Percentiles rank a stretch among this genome's conserved stretches.
phyloP scores from a whole-genome alignment of 257 asterid genomes.

The Solanum boliviense region DNA sequence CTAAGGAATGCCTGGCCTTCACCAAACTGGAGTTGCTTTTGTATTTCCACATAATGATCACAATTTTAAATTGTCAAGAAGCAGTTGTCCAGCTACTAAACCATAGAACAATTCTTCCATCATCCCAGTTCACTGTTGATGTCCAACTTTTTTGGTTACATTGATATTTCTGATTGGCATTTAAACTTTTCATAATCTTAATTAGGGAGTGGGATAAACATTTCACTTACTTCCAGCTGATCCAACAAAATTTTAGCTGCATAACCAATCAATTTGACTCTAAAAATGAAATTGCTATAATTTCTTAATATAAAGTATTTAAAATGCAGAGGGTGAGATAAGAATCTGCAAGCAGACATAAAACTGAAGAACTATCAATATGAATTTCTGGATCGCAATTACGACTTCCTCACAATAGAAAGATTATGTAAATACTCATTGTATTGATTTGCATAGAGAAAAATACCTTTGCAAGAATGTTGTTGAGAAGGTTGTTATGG shows the following conservation, averaged over 20 bases:
- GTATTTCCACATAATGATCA: background rate
- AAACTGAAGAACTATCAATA: background rate
- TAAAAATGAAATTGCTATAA: background rate
- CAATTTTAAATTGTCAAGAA: background rate
- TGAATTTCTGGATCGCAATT: background rate
- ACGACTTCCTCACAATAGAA: background rate
- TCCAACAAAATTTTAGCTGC: background rate
- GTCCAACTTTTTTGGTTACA: background rate
- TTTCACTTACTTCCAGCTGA: background rate
- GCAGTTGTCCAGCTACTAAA: background rate
- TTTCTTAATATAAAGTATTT: background rate
- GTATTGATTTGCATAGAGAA: background rate
- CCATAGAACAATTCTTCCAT: background rate
- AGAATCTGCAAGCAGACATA: background rate
- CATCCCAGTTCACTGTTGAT: background rate
- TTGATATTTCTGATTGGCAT: background rate
- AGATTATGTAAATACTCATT: background rate
- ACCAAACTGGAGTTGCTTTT: background rate
- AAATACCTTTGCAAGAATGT: slow-evolving; percentile 83
- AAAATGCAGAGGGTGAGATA: background rate
- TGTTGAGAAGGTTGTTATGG: slow-evolving; percentile 89
- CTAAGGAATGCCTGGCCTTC: background rate
- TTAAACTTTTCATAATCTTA: background rate
- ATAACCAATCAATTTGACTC: background rate
- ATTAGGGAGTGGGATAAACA: background rate